These are phyloP conservation scores for Suhomyces chickasaworum DNA, from an alignment of 1,139 yeast species.

Conservation along the genomic window DNA sequence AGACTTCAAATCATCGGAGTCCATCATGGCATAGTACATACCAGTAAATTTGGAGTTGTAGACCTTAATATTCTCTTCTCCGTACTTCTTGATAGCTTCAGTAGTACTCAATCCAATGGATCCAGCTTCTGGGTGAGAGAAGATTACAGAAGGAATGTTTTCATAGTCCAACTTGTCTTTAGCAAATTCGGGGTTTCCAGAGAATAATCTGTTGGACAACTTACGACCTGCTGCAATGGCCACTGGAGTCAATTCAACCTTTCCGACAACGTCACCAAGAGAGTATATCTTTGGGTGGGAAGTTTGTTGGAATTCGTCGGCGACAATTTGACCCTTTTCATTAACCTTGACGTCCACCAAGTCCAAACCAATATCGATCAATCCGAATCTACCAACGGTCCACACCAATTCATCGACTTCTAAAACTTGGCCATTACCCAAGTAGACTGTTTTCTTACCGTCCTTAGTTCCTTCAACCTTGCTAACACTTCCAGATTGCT, in stretches of 20 bases:
- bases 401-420: constrained; percentile 84
- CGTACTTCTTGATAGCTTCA: constrained; percentile 76
- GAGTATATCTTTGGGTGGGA: constrained; percentile 73
- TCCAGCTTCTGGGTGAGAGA: constrained; percentile 98
- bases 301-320: constrained; percentile 87
- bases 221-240: constrained; percentile 98
- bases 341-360: constrained; percentile 69
- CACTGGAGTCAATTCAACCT: constrained; percentile 93
- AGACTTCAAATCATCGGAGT: constrained; percentile 64
- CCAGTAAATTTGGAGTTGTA: constrained; percentile 83
- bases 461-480: constrained; percentile 60
- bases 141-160: constrained; percentile 88
- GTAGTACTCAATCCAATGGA: constrained; percentile 83
- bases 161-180: constrained; percentile 75
- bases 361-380: constrained; percentile 73
- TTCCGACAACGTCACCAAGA: constrained; percentile 91
- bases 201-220: constrained; percentile 83
- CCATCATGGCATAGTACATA: constrained; percentile 90
- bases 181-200: constrained; percentile 69
- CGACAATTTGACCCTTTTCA: constrained; percentile 60
- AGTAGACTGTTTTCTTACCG: constrained; percentile 63
- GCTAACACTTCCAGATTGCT: constrained; percentile 56
- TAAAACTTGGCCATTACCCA: constrained; percentile 55
- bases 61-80: constrained; percentile 76
- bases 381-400: constrained; percentile 91